phyloP scores from a whole-genome alignment of 306 rosid species.

The Dalbergia cochinchinensis region DNA sequence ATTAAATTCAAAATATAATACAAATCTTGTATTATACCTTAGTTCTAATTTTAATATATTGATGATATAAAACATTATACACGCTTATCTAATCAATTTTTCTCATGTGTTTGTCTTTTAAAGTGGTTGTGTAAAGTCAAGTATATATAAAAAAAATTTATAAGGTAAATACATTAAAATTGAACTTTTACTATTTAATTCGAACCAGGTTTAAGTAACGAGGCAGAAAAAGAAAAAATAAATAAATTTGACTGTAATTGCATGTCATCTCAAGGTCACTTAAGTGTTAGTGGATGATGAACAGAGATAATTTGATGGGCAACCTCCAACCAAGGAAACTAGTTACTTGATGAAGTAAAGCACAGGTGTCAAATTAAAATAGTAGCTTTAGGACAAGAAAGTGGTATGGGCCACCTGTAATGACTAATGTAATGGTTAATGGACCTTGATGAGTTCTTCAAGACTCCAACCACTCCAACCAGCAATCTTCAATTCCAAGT shows the following conservation, averaged over 20 bases:
- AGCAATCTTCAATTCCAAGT: constrained; percentile 33
- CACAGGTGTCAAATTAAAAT: neutral
- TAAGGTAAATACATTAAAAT: too few relatives aligned
- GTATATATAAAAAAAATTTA: too few relatives aligned
- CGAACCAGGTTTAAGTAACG: too few relatives aligned
- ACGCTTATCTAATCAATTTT: too few relatives aligned
- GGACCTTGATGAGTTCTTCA: constrained; percentile 14
- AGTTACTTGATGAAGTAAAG: neutral
- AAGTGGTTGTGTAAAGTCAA: too few relatives aligned
- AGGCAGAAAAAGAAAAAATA: too few relatives aligned
- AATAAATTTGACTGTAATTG: neutral
- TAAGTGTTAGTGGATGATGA: neutral
- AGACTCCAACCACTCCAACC: constrained; percentile 44
- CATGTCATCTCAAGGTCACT: neutral
- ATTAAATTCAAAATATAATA: too few relatives aligned
- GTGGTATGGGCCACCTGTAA: constrained; percentile 1
- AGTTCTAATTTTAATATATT: too few relatives aligned
- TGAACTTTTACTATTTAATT: too few relatives aligned
- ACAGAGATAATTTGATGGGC: neutral
- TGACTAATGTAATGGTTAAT: neutral
- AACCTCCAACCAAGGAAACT: neutral
- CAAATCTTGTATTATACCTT: too few relatives aligned
- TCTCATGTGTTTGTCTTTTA: too few relatives aligned
- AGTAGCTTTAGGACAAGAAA: neutral
- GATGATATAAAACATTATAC: too few relatives aligned